These are phyloP conservation scores for Linderniella brevidens DNA, from an alignment of 257 asterid genomes.

Conservation along the genomic window DNA sequence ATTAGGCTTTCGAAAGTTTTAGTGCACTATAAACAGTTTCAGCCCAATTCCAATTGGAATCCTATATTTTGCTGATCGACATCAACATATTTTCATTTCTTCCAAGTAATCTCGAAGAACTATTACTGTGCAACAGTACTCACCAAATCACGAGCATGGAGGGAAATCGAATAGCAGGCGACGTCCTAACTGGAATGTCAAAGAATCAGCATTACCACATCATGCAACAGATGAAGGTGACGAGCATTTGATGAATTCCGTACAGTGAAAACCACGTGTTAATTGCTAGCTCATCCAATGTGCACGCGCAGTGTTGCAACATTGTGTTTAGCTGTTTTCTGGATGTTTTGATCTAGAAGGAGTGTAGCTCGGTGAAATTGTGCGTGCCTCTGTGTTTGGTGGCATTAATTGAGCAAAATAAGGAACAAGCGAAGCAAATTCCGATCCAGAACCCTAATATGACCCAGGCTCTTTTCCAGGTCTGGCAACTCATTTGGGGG, in stretches of 20 bases:
- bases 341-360: neutral
- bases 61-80: too few species aligned
- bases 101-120: too few species aligned
- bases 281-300: too few species aligned
- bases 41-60: too few species aligned
- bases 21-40: too few species aligned
- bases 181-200: slow-evolving; percentile 79
- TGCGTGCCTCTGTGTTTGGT: slow-evolving; percentile 14
- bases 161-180: slow-evolving; percentile 62
- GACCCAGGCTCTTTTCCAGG: slow-evolving; percentile 94
- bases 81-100: too few species aligned
- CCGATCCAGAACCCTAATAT: slow-evolving; percentile 69
- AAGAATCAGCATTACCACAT: slow-evolving; percentile 67
- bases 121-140: too few species aligned
- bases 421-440: slow-evolving; percentile 82
- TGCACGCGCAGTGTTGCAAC: too few species aligned
- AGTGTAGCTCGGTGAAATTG: slow-evolving; percentile 6
- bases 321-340: too few species aligned
- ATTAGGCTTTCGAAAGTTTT: too few species aligned
- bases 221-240: slow-evolving; percentile 90
- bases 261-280: too few species aligned
- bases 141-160: slow-evolving; percentile 24
- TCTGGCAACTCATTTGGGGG: slow-evolving; percentile 13
- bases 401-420: slow-evolving; percentile 74
- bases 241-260: neutral